These are phyloP conservation scores for Zygotorulaspora chibaensis DNA, from an alignment of 805 yeast genomes.

Conservation along the genomic window DNA sequence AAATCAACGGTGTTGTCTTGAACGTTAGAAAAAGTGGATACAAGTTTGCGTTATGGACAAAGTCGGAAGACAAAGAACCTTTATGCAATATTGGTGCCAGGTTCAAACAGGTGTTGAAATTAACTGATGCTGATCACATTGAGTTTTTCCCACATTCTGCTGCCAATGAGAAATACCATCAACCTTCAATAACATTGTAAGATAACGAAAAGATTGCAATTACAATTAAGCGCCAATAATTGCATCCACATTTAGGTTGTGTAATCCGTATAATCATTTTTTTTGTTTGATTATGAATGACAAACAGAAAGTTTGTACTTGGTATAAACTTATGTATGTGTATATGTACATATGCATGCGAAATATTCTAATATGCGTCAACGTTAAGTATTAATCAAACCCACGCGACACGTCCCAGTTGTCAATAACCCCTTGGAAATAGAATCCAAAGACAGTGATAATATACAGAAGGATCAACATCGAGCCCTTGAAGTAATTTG, in stretches of 20 bases:
- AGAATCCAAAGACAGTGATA: slow-evolving; percentile 77
- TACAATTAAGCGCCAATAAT: slow-evolving; percentile 3
- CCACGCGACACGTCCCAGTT: slow-evolving; percentile 6
- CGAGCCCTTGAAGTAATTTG: slow-evolving; percentile 93
- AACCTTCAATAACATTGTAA: slow-evolving; percentile 35
- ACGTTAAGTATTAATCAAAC: slow-evolving; percentile 1
- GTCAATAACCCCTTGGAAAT: slow-evolving; percentile 43
- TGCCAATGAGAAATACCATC: slow-evolving; percentile 33
- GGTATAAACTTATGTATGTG: background rate
- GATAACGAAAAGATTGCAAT: slow-evolving; percentile 11
- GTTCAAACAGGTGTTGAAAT: slow-evolving; percentile 78
- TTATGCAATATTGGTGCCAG: slow-evolving; percentile 76
- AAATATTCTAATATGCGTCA: background rate
- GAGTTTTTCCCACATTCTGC: slow-evolving; percentile 54
- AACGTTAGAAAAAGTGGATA: slow-evolving; percentile 77
- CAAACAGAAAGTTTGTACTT: background rate
- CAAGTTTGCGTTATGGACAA: slow-evolving; percentile 93
- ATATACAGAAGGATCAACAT: slow-evolving; percentile 74
- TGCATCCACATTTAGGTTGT: slow-evolving; percentile 9
- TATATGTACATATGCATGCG: background rate
- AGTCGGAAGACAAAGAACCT: slow-evolving; percentile 60
- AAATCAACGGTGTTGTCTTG: slow-evolving; percentile 91
- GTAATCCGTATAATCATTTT: slow-evolving; percentile 1
- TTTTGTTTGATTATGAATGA: background rate
- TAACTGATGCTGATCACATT: slow-evolving; percentile 67